Percentiles rank a stretch among this genome's conserved stretches.
These are phyloP conservation scores for Sphaerulina populicola DNA, from an alignment of 2,329 filamentous ascomycete genomes.

Conservation along the genomic window DNA sequence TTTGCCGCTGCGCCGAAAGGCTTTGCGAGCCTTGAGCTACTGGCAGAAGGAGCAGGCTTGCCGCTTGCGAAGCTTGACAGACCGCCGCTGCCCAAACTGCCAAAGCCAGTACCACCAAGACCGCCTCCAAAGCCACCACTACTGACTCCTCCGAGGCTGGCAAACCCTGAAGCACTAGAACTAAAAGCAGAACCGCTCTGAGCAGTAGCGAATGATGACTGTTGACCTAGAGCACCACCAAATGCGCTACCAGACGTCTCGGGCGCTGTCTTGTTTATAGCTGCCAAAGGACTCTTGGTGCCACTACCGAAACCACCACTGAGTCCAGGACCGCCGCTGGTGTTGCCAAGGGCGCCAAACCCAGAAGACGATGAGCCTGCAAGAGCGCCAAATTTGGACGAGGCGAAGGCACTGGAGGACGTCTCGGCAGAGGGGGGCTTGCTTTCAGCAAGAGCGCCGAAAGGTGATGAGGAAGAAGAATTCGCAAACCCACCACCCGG, in stretches of 20 bases:
- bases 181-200: constrained; percentile 28
- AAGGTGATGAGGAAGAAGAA: constrained; percentile 41
- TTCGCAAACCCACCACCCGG: constrained; percentile 39
- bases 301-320: constrained; percentile 27
- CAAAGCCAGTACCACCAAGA: constrained; percentile 26
- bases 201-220: constrained; percentile 27
- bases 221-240: constrained; percentile 33
- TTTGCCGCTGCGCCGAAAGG: constrained; percentile 68
- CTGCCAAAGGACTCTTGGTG: constrained; percentile 33
- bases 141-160: constrained; percentile 23
- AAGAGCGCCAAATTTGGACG: constrained; percentile 41
- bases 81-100: constrained; percentile 38
- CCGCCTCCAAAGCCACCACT: constrained; percentile 22
- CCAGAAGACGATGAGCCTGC: constrained; percentile 34
- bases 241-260: constrained; percentile 26
- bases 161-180: constrained; percentile 29
- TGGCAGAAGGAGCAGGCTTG: constrained; percentile 41
- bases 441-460: constrained; percentile 38
- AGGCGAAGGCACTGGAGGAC: constrained; percentile 45
- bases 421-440: constrained; percentile 29
- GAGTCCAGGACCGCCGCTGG: constrained; percentile 27
- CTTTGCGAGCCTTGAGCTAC: constrained; percentile 43
- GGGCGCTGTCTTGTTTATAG: constrained; percentile 22
- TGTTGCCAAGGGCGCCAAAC: constrained; percentile 32
- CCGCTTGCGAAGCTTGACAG: constrained; percentile 59